Evolutionary conservation across 345 rosid genomes (phyloP).

Genomic region (Hibiscus mutabilis): DNA sequence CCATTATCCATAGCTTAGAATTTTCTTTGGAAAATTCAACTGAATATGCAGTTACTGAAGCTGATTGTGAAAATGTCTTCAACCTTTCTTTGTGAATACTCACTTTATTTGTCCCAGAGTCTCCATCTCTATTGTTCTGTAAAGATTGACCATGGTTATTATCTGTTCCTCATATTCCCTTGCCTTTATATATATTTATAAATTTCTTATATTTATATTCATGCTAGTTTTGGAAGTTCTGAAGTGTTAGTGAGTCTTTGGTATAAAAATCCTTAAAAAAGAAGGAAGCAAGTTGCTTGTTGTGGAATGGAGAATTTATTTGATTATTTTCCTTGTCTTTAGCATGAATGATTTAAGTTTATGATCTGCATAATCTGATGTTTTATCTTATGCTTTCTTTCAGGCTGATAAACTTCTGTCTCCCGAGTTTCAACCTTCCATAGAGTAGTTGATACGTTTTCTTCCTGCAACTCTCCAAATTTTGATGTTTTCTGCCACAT

Average conservation of each 20-base stretch:
- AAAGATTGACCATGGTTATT: neutral
- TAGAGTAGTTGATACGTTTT: constrained; percentile 86
- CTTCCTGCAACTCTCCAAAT: constrained; percentile 79
- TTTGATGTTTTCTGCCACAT: constrained; percentile 95
- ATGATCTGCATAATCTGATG: constrained; percentile 29
- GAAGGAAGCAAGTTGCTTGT: neutral
- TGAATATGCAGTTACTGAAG: neutral
- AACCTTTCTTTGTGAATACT: neutral
- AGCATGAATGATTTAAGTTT: constrained; percentile 4
- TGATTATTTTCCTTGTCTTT: neutral
- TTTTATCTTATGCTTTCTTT: constrained; percentile 13
- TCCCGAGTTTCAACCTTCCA: constrained; percentile 93
- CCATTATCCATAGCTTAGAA: neutral
- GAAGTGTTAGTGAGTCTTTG: neutral
- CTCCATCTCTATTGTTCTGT: neutral
- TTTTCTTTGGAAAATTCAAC: neutral
- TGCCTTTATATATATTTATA: neutral
- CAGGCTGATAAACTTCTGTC: constrained; percentile 99
- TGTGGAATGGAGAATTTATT: neutral
- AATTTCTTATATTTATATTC: neutral
- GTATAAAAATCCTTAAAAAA: neutral
- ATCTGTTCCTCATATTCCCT: neutral
- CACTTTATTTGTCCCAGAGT: neutral
- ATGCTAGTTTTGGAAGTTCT: neutral
- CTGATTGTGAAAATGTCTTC: neutral